A percentile compares a stretch with the other conserved stretches of the same genome.
Conservation (phyloP, 208 protist species). For the Acanthamoeba quina region DNA sequence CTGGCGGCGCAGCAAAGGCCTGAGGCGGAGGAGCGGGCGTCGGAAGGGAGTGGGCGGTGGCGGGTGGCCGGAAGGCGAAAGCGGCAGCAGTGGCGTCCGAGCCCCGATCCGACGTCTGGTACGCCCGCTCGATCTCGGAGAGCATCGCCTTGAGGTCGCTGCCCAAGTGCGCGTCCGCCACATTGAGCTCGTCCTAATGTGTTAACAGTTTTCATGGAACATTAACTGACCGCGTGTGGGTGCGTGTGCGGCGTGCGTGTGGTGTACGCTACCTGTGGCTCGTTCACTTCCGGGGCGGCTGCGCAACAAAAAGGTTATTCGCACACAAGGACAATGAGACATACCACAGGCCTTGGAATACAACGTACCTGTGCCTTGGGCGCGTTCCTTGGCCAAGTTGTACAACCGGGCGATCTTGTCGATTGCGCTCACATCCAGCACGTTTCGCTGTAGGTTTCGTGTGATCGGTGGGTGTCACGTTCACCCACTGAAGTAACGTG, state of each 20-base stretch:
- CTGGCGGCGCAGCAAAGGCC: not conserved
- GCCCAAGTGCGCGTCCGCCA: not conserved
- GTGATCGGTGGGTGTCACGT: not conserved
- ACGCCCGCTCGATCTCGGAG: constrained; percentile 18
- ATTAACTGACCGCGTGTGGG: not conserved
- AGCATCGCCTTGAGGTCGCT: constrained; percentile 5
- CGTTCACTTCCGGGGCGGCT: not conserved
- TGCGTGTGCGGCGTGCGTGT: not conserved
- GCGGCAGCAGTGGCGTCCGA: not conserved
- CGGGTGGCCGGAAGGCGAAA: not conserved
- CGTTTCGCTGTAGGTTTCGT: not conserved
- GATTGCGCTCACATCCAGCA: not conserved
- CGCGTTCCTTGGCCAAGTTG: not conserved
- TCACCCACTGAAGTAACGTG: not conserved
- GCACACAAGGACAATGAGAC: not conserved
- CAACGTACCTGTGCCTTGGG: not conserved
- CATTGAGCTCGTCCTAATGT: not conserved
- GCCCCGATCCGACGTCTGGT: not conserved
- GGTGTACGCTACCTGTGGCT: not conserved
- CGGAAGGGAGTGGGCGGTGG: too few species aligned
- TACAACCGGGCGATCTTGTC: constrained; percentile 8
- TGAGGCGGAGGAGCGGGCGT: not conserved
- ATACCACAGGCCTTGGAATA: too few species aligned
- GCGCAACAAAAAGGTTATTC: not conserved
- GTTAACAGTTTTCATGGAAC: not conserved